Conservation (phyloP, 306 rosid species). For the Morella rubra region DNA sequence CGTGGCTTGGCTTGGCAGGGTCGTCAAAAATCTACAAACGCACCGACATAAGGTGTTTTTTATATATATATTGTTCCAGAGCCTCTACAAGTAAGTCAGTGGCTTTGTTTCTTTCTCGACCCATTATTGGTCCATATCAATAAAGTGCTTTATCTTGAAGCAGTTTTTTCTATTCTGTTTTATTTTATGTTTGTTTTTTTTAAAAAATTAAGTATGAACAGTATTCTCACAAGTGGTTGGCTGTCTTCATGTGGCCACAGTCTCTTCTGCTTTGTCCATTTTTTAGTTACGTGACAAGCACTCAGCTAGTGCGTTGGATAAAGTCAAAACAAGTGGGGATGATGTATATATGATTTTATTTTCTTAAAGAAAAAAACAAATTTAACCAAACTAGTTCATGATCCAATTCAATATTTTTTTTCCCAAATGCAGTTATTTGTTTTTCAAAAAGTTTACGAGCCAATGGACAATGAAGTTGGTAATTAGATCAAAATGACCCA, state of each 20-base stretch:
- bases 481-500: no score
- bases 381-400: neutral
- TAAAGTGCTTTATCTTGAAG: no score
- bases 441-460: no score
- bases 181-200: neutral
- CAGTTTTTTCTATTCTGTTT: neutral
- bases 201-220: no score
- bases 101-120: no score
- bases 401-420: no score
- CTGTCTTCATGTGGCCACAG: neutral
- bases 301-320: slow-evolving; percentile 20
- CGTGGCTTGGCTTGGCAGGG: slow-evolving; percentile 45
- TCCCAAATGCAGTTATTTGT: no score
- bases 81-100: no score
- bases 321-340: slow-evolving; percentile 30
- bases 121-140: no score
- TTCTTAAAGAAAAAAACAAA: no score
- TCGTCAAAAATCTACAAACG: slow-evolving; percentile 34
- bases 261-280: neutral
- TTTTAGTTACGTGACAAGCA: slow-evolving; percentile 16
- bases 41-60: slow-evolving; percentile 55
- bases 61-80: neutral
- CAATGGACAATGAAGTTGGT: no score
- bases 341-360: slow-evolving; percentile 7
- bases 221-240: neutral